Evolutionary conservation across 2,329 filamentous ascomycete genomes (phyloP).

Genomic region (Leptographium wingfieldii): DNA sequence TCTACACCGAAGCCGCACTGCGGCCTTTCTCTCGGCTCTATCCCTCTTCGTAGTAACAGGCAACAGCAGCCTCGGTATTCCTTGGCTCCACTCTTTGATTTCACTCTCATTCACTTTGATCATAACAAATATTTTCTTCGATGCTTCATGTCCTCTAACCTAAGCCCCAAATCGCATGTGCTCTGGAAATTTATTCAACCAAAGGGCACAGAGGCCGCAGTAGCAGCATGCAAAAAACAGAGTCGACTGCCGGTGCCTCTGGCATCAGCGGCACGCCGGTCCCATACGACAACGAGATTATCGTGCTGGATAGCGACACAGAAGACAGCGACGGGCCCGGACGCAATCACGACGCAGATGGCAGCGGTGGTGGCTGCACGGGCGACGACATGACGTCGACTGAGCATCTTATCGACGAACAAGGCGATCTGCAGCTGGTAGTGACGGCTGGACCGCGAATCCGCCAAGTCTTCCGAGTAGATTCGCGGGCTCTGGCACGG

Average conservation of each 20-base stretch:
- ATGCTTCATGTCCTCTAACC: not conserved
- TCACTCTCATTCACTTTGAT: not conserved
- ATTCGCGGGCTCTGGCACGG: conserved; percentile 6
- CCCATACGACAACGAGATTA: not conserved
- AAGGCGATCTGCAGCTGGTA: conserved; percentile 2
- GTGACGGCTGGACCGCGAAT: conserved; percentile 1
- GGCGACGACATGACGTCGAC: not conserved
- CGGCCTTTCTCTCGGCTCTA: not conserved
- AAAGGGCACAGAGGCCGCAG: not conserved
- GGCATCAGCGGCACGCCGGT: conserved; percentile 1
- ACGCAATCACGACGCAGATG: not conserved
- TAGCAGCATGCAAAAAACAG: not conserved
- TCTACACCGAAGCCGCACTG: not conserved
- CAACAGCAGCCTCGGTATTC: not conserved
- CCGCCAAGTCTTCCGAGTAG: conserved; percentile 2
- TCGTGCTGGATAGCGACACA: not conserved
- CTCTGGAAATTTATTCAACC: not conserved
- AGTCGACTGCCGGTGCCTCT: not conserved
- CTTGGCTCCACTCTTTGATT: not conserved
- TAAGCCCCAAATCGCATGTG: not conserved
- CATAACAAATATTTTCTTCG: not conserved
- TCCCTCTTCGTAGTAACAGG: not conserved
- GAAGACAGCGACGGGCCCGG: not conserved
- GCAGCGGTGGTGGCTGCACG: not conserved
- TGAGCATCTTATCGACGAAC: conserved; percentile 7